Base-by-base conservation (phyloP, 805 yeast species). In the Sporopachydermia quercuum region DNA sequence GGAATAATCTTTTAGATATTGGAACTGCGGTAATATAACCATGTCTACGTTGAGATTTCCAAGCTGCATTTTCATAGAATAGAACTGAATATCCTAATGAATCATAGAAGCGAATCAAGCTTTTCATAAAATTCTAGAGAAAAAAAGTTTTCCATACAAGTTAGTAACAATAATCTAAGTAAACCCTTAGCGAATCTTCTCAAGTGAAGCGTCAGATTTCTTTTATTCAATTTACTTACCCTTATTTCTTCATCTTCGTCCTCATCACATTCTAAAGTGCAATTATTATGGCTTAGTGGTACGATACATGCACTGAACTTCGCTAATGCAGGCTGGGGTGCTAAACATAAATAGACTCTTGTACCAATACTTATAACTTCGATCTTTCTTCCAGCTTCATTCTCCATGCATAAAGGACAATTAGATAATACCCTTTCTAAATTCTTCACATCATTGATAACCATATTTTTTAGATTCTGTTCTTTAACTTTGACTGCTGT, bases 21-120 rank as follows among this genome's bases (percentile, higher is more conserved):
- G 76, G 74, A 2, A 70, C 54, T 1, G 68, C 70, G 35, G 53
- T 51, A 6, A 70, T 65, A 3, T 56, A 48, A 14, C 68, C 65
- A 46, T 70, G 76, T 3, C 49, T 45, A 8, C 47, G 40, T 4
- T 47, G 44, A 11, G 49, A 40, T 3, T 50, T 42, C 13, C 45
- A 40, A 16, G 59, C 52, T 1, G 70, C 63, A 19, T 55, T 59
- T 47, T 70, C 76, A 47, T 68, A 69, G 43, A 70, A 70, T 5
- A 70, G 39, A 3, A 65, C 66, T 4, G 61, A 59, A 41, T 49
- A 58, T 36, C 47, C 55, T 45, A 42, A 55, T 3, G 51, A 35
- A 37, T 55, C 58, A 51, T 69, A 70, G 54, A 65, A 63, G 35
- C 47, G 45, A 0, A 65, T 54, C 11, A 70, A 47, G 4, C 62